Base-by-base conservation (phyloP, 2,329 filamentous ascomycete species). In the Trichoderma endophyticum region DNA sequence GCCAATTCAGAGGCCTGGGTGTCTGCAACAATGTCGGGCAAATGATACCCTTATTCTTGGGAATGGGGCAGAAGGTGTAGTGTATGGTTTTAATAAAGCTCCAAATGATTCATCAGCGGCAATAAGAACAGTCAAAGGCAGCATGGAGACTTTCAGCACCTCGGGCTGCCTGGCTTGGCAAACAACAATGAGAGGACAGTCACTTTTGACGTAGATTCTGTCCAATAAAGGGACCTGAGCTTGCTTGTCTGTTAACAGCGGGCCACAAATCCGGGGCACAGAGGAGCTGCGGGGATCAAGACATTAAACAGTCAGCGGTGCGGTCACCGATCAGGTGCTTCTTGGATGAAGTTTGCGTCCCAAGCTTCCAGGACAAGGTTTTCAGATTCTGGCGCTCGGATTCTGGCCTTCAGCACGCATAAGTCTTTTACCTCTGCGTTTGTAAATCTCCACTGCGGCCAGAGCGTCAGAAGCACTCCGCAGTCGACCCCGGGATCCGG, bases 131-230 rank as follows among this genome's bases (percentile, higher is more conserved):
- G 61, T 71, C 63, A 68, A 75, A 74, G 66, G 75, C 70, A 71
- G 71, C 71, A 72, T 75, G 73, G 73, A 74, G 75, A 74, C 71
- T 75, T 68, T 30, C 76, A 66, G 65, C 70, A 62, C 57, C 61
- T 73, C 73, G 77, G 76, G 75, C 75, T 74, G 72, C 74, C 75
- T 69, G 74, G 73, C 72, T 76, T 75, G 76, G 73, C 78, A 79
- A 79, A 79, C 78, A 79, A 71, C 26, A 21, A 51, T 9, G 28
- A 48, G 39, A 67, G 26, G 56, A 21, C 21, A 34, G 62, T 63
- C 32, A 62, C 60, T 48, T 57, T 6, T 32, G 15, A 66, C 26
- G 48, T 61, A 59, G 32, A 36, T n/a, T 39, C 61, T 39, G 30
- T n/a, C 60, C 12, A 30, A 54, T 6, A 28, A 34, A 60, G 60